Evolutionary conservation across 1,284 basidiomycete species (phyloP).

Genomic region (Malassezia slooffiae): DNA sequence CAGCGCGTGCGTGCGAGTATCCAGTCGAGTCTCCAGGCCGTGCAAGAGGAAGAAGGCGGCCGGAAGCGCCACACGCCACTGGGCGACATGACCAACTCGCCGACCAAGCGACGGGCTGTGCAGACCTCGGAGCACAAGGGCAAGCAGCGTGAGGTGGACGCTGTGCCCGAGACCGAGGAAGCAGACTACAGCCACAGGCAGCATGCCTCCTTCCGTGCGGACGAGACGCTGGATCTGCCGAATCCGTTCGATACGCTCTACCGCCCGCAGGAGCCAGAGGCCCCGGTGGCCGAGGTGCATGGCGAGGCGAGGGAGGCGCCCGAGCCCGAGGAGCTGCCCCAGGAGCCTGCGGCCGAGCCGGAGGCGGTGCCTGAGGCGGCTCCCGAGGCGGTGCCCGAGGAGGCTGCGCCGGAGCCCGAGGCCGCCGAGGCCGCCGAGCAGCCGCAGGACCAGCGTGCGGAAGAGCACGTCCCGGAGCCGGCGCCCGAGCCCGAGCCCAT

Average conservation of each 20-base stretch:
- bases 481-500: too few relatives aligned
- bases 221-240: slow-evolving; percentile 9
- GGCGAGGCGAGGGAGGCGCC: not conserved
- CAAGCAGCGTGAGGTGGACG: not conserved
- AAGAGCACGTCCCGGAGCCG: too few relatives aligned
- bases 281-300: not conserved
- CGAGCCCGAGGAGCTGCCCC: not conserved
- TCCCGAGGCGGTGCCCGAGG: not conserved
- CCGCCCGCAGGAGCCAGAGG: not conserved
- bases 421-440: not conserved
- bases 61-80: slow-evolving; percentile 8
- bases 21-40: slow-evolving; percentile 11
- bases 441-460: slow-evolving; percentile 1
- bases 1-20: slow-evolving; percentile 12
- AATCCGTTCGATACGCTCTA: slow-evolving; percentile 10
- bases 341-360: not conserved
- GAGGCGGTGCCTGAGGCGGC: not conserved
- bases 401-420: not conserved
- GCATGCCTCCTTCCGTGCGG: slow-evolving; percentile 12
- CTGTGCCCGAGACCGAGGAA: not conserved
- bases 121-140: not conserved
- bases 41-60: slow-evolving; percentile 1
- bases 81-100: slow-evolving; percentile 7
- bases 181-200: not conserved
- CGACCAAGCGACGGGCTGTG: slow-evolving; percentile 11